These are phyloP conservation scores for Cystofilobasidium ferigula DNA, from an alignment of 768 basidiomycete species.

Conservation along the genomic window DNA sequence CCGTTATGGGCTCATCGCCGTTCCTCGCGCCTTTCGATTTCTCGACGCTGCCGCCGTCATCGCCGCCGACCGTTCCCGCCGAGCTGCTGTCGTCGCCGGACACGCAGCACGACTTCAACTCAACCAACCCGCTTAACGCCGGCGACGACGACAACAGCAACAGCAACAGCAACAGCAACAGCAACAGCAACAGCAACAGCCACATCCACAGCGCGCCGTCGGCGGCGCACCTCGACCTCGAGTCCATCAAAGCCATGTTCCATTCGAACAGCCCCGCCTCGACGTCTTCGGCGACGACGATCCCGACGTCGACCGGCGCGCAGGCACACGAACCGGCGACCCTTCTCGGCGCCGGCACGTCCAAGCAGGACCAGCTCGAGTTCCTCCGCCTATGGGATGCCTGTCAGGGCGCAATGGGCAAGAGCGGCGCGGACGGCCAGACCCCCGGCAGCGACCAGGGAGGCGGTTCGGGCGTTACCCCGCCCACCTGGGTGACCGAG, in stretches of 20 bases:
- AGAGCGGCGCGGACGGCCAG: background rate
- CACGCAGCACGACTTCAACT: slow-evolving; percentile 7
- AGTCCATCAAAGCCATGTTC: slow-evolving; percentile 2
- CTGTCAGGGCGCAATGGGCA: slow-evolving; percentile 7
- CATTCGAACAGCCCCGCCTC: background rate
- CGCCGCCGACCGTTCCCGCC: slow-evolving; percentile 19
- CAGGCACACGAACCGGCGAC: background rate
- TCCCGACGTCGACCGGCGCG: background rate
- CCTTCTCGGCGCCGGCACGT: background rate
- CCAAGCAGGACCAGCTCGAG: slow-evolving; percentile 5
- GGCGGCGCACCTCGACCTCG: slow-evolving; percentile 4
- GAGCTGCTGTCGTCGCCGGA: slow-evolving; percentile 21
- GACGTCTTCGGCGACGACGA: background rate
- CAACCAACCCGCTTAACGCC: background rate
- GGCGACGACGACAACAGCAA: background rate
- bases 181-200: background rate
- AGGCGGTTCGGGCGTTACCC: background rate
- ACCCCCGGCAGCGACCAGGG: background rate
- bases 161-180: background rate
- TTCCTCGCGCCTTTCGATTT: slow-evolving; percentile 20
- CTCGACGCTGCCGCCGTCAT: slow-evolving; percentile 23
- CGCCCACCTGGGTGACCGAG: slow-evolving; percentile 23
- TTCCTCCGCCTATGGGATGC: slow-evolving; percentile 9
- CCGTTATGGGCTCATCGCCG: slow-evolving; percentile 16
- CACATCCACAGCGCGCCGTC: background rate